Evolutionary conservation across 768 basidiomycete species (phyloP).

Genomic region (Suillus placidus): DNA sequence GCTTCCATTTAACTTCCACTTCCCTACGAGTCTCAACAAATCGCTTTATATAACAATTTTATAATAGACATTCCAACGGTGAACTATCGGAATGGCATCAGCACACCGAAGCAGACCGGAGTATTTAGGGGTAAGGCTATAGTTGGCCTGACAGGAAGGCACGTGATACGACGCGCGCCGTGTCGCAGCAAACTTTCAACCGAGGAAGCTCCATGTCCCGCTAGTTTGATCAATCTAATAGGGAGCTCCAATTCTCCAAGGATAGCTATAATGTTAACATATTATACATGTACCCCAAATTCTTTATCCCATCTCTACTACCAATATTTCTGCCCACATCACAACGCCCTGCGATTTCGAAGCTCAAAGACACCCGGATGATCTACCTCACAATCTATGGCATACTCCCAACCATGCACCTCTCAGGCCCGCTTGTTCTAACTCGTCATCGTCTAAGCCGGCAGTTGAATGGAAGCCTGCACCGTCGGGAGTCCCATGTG

Average conservation of each 20-base stretch:
- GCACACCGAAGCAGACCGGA: not conserved
- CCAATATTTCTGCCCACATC: too few relatives aligned
- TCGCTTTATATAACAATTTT: too few relatives aligned
- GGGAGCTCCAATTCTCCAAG: not conserved
- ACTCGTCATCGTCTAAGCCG: not conserved
- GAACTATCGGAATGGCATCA: too few relatives aligned
- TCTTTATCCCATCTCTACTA: not conserved
- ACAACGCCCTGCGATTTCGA: not conserved
- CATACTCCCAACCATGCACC: not conserved
- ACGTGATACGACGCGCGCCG: not conserved
- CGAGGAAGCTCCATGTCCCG: not conserved
- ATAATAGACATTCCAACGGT: too few relatives aligned
- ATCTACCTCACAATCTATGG: not conserved
- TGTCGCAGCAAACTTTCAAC: not conserved
- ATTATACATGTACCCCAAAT: too few relatives aligned
- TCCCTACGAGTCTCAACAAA: too few relatives aligned
- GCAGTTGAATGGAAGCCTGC: not conserved
- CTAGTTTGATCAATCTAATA: not conserved
- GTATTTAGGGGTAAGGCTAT: not conserved
- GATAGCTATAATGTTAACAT: not conserved
- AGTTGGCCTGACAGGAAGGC: not conserved
- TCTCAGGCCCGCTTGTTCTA: not conserved
- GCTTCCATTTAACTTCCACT: too few relatives aligned
- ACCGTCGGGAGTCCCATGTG: not conserved
- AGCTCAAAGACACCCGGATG: not conserved